Evolutionary conservation across 2,329 filamentous ascomycete genomes (phyloP), one percentile per base, ranked within the genome.

Genomic region (Botrytis pseudocinerea): DNA sequence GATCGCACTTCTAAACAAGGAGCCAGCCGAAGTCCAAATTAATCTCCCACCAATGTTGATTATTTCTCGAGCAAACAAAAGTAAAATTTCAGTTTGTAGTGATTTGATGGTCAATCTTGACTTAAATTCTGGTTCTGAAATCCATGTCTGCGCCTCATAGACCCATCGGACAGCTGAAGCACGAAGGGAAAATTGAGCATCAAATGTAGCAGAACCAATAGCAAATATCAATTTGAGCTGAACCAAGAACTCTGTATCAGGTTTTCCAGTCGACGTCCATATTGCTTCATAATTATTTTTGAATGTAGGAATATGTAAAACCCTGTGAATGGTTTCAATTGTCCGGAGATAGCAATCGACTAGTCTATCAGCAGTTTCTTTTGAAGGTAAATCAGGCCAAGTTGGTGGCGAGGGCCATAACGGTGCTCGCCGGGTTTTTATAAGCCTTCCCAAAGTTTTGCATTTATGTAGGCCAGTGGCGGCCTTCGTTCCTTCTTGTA

Each of bases 191-290:
- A 87, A 89, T 0, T 80, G 74, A 0, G 86, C 83, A 69, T 90
- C 86, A 72, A 87, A 85, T 0, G 82, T 81, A 1, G 83, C 81
- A 1, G 87, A 84, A 0, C 89, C 89, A 28, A 91, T 85, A 0
- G 89, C 87, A 6, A 91, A 79, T 0, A 90, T 84, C 0, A 91
- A 80, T 75, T 90, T 89, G 4, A 90, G 75, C 63, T 88, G 88
- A 22, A 89, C 83, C 1, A 89, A 73, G 66, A 90, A 90, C 0
- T 79, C 81, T 1, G 79, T 80, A 59, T 85, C 82, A 0, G 82
- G 78, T 1, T 79, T 73, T 0, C 73, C 46, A 0, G 76, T 75
- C 1, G 79, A 75, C 0, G 59, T 54, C 88, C 88, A 91, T 0
- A 88, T 75, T 0, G 83, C 82, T 38, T 88, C 85, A 32, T 88